These are phyloP conservation scores for Fistulifera solaris DNA, from an alignment of 108 stramenopile genomes.

Conservation along the genomic window DNA sequence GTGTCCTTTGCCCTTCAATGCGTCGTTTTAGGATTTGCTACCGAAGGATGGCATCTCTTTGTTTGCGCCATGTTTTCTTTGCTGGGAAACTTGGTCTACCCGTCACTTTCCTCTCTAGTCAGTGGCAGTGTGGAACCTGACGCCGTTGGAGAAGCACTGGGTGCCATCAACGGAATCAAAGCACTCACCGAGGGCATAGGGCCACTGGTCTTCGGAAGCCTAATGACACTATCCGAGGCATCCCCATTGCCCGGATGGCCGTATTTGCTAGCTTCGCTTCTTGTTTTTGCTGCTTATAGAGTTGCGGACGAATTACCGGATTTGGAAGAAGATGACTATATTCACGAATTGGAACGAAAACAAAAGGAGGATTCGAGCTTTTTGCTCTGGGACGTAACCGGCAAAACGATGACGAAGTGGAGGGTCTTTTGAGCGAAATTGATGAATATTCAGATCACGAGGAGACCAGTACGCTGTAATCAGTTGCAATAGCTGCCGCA, in stretches of 20 bases:
- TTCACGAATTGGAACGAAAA: conserved; percentile 44
- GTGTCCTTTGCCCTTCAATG: conserved; percentile 84
- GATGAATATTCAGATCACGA: conserved; percentile 1
- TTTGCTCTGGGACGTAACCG: background rate
- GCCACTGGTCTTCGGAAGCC: conserved; percentile 65
- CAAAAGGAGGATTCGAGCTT: conserved; percentile 7
- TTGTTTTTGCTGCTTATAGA: conserved; percentile 45
- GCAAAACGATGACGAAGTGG: conserved; percentile 5
- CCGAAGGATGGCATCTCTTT: conserved; percentile 72
- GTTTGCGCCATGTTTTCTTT: conserved; percentile 72
- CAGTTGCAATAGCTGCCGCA: too few relatives aligned
- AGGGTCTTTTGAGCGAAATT: conserved; percentile 6
- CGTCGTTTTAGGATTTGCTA: conserved; percentile 74
- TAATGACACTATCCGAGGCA: conserved; percentile 66
- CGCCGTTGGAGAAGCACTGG: conserved; percentile 87
- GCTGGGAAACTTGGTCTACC: conserved; percentile 90
- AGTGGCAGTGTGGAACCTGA: conserved; percentile 68
- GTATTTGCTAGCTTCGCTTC: conserved; percentile 44
- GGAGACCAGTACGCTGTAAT: too few relatives aligned
- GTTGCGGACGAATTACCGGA: conserved; percentile 35
- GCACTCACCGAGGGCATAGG: conserved; percentile 90
- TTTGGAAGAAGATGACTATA: conserved; percentile 26
- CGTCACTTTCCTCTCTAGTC: conserved; percentile 78
- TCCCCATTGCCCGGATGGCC: conserved; percentile 66
- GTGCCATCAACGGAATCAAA: conserved; percentile 93